These are phyloP conservation scores for Pleurozium schreberi DNA, from an alignment of 225 moss, liverwort and hornwort genomes.

Conservation along the genomic window DNA sequence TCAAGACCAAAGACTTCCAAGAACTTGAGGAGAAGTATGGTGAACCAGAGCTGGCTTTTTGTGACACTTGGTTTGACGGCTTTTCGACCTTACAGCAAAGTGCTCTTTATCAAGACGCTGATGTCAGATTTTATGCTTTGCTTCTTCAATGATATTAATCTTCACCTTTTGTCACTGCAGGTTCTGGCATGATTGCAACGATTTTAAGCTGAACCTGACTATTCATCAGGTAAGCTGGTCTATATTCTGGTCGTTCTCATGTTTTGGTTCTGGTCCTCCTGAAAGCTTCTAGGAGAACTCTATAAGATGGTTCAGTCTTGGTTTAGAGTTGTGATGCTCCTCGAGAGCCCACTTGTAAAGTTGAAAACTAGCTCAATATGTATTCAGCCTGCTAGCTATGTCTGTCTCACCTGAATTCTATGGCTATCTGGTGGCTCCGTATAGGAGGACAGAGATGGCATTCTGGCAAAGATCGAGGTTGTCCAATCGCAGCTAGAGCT, in stretches of 20 bases:
- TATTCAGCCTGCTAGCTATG: background rate
- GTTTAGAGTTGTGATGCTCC: background rate
- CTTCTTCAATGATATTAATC: background rate
- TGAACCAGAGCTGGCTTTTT: background rate
- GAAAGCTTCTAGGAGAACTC: background rate
- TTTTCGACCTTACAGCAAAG: background rate
- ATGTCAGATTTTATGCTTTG: background rate
- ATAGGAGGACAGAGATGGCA: conserved; percentile 88
- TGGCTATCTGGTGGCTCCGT: background rate
- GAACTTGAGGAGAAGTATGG: conserved; percentile 75
- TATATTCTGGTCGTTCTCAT: background rate
- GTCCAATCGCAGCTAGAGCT: conserved; percentile 88
- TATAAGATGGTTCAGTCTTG: background rate
- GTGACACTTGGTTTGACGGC: background rate
- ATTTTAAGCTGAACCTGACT: conserved; percentile 86
- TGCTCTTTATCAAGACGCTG: background rate
- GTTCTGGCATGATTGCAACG: conserved; percentile 94
- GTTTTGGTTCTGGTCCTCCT: background rate
- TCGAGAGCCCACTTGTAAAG: background rate
- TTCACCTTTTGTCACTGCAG: conserved; percentile 14
- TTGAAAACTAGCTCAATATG: background rate
- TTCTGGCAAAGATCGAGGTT: conserved; percentile 90
- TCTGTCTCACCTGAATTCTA: background rate
- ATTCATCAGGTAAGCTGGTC: conserved; percentile 64
- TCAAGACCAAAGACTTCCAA: conserved; percentile 78